phyloP scores from a whole-genome alignment of 305 asterid genomes.

The Andrographis paniculata region DNA sequence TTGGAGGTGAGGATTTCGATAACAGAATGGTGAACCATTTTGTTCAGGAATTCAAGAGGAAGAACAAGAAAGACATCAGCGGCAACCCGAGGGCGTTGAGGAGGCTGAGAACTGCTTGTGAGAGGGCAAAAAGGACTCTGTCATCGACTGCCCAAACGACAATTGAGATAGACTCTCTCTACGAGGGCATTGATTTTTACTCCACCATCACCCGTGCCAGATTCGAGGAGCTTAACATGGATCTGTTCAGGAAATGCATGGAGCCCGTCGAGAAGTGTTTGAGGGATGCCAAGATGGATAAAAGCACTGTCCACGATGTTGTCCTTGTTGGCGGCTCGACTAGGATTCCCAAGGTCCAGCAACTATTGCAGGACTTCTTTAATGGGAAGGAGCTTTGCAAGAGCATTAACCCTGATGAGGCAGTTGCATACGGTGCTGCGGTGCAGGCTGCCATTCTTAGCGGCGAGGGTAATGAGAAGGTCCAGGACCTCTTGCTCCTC shows the following conservation, averaged over 20 bases:
- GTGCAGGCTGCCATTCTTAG: conserved; percentile 78
- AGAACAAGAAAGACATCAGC: conserved; percentile 60
- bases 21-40: conserved; percentile 72
- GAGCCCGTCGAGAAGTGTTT: conserved; percentile 74
- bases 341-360: conserved; percentile 73
- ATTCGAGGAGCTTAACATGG: conserved; percentile 77
- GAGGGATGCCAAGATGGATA: conserved; percentile 78
- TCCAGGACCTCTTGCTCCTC: conserved; percentile 58
- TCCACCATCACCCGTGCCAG: conserved; percentile 73
- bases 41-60: conserved; percentile 70
- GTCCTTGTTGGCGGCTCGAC: conserved; percentile 86
- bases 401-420: conserved; percentile 82
- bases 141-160: conserved; percentile 81
- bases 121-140: conserved; percentile 72
- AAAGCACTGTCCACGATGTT: conserved; percentile 55
- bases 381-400: conserved; percentile 86
- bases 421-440: conserved; percentile 93
- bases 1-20: conserved; percentile 77
- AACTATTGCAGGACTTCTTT: conserved; percentile 62
- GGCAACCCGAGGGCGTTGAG: conserved; percentile 65
- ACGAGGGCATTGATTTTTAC: conserved; percentile 69
- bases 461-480: conserved; percentile 81
- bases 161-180: conserved; percentile 62
- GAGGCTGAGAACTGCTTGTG: conserved; percentile 64
- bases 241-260: conserved; percentile 67